Evolutionary conservation across 2,329 filamentous ascomycete genomes (phyloP).

Genomic region (Dactylellina drechsleri): DNA sequence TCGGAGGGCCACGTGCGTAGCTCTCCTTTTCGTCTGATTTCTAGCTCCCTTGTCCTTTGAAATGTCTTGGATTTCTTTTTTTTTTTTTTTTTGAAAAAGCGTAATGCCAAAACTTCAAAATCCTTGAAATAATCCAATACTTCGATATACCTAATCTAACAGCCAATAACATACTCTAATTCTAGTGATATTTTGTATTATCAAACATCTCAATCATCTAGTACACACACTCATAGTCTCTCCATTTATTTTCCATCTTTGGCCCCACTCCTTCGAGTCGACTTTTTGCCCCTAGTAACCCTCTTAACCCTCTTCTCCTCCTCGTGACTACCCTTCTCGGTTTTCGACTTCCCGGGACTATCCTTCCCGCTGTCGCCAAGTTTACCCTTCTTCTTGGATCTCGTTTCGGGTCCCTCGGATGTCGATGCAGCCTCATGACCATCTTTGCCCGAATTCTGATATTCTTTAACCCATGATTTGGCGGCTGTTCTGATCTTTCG

Average conservation of each 20-base stretch:
- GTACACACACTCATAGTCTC: too few species aligned
- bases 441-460: not conserved
- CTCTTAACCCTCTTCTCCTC: not conserved
- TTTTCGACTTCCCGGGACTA: not conserved
- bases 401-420: not conserved
- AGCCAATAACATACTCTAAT: too few species aligned
- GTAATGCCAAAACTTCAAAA: too few species aligned
- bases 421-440: not conserved
- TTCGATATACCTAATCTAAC: too few species aligned
- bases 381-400: not conserved
- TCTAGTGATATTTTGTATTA: too few species aligned
- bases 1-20: too few species aligned
- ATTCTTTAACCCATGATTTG: not conserved
- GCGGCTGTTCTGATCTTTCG: constrained; percentile 15
- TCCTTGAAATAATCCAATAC: too few species aligned
- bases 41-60: not conserved
- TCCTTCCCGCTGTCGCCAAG: not conserved
- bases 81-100: not conserved
- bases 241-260: not conserved
- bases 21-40: too few species aligned
- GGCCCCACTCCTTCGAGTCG: too few species aligned
- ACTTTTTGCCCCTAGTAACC: constrained; percentile 12
- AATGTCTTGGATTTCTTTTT: not conserved
- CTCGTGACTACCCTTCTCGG: not conserved
- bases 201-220: too few species aligned